These are phyloP conservation scores for Arctium lappa DNA, from an alignment of 129 eudicot genomes.

Conservation along the genomic window DNA sequence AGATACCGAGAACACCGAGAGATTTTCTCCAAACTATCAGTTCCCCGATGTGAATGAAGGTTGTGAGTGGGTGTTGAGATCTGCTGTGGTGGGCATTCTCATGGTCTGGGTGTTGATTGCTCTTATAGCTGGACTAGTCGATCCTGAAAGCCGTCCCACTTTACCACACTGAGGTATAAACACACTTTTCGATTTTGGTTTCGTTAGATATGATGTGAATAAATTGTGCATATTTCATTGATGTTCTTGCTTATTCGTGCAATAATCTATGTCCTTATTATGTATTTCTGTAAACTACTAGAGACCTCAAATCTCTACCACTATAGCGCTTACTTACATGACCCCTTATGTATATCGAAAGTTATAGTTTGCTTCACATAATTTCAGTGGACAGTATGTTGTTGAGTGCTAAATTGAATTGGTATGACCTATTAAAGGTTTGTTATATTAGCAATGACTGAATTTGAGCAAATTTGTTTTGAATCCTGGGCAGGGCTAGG, in stretches of 20 bases:
- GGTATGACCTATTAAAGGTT: background rate
- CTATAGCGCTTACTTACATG: background rate
- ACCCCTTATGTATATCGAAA: background rate
- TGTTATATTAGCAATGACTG: background rate
- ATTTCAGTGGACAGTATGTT: background rate
- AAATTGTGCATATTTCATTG: constrained; percentile 10
- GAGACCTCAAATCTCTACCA: background rate
- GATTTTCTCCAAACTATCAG: constrained; percentile 21
- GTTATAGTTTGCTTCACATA: background rate
- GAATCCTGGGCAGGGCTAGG: background rate
- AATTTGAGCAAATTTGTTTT: background rate
- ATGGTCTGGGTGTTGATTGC: constrained; percentile 73
- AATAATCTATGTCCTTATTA: background rate
- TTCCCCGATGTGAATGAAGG: constrained; percentile 27
- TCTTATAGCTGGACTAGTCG: constrained; percentile 53
- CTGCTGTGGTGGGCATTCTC: constrained; percentile 71
- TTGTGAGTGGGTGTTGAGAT: constrained; percentile 48
- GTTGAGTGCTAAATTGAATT: background rate
- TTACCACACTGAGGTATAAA: constrained; percentile 38
- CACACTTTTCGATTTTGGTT: background rate
- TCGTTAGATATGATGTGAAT: background rate
- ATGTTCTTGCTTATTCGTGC: background rate
- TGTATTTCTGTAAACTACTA: background rate
- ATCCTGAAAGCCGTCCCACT: constrained; percentile 61
- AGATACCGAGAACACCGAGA: constrained; percentile 18